Evolutionary conservation across 192 early-diverging fungal genomes (phyloP), one percentile per base, ranked within the genome.

Genomic region (Entomortierella chlamydospora): DNA sequence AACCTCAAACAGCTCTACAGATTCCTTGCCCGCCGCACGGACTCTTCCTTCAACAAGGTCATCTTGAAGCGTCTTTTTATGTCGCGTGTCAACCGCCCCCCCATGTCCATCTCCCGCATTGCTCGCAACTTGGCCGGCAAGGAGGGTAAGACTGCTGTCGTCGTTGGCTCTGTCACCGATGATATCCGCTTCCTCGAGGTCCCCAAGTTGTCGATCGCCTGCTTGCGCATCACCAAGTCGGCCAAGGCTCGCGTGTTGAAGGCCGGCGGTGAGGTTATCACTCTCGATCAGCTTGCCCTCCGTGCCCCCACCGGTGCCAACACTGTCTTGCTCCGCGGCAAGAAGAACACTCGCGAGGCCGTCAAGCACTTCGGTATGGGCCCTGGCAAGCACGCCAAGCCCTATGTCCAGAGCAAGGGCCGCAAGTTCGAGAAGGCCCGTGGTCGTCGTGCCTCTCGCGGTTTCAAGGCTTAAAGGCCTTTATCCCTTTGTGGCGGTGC

Each of bases 381-480:
- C 49, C 82, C 82, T 31, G 72, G 80, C 52, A 81, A 81, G 80
- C 56, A 84, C 51, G 64, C 70, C 64, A 84, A 84, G 83, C 98
- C 98, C 72, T 98, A 95, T 86, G 93, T 99, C 83, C 91, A 93
- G 82, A 95, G 95, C 88, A 99, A 99, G 94, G 98, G 98, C 72
- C 94, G 98, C 90, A 99, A 99, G 95, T 98, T 98, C 86, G 97
- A 99, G 89, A 85, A 89, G 49, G 98, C 97, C 85, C 96, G 98
- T 97, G 98, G 98, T 93, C 95, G 96, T 82, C 93, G 98, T 92
- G 90, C 94, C 83, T 96, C 95, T 84, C 93, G 97, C 89, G 98
- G 98, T 87, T 99, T 92, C 95, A 97, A 97, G 90, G 89, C 84
- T 73, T 95, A 94, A 91, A 82, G 28, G 53, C 28, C 13, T 54